phyloP scores from a whole-genome alignment of 2,329 filamentous ascomycete species.

The Fusarium nygamai region DNA sequence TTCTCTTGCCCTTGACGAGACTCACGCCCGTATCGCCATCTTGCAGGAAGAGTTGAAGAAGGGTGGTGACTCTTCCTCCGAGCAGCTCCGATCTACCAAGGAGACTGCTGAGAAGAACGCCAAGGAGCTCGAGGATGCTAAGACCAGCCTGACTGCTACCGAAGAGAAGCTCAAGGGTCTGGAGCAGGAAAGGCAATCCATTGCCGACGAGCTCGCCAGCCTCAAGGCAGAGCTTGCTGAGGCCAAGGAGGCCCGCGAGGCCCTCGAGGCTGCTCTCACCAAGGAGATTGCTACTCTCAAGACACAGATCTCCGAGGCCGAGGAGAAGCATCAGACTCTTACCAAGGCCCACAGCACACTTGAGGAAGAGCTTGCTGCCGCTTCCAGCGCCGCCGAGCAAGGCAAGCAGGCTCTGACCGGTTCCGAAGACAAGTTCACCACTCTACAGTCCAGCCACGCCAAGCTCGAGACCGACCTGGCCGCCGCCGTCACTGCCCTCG shows the following conservation, averaged over 20 bases:
- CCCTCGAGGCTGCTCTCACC: slow-evolving; percentile 46
- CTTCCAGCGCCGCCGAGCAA: slow-evolving; percentile 41
- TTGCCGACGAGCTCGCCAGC: slow-evolving; percentile 47
- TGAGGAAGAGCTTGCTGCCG: slow-evolving; percentile 46
- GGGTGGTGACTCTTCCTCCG: slow-evolving; percentile 34
- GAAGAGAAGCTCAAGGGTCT: slow-evolving; percentile 42
- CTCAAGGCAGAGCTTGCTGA: slow-evolving; percentile 49
- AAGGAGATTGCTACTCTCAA: slow-evolving; percentile 47
- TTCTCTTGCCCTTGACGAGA: slow-evolving; percentile 46
- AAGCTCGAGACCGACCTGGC: slow-evolving; percentile 44
- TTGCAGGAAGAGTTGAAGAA: slow-evolving; percentile 50
- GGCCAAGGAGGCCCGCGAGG: slow-evolving; percentile 48
- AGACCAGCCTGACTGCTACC: slow-evolving; percentile 34
- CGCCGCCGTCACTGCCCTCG: slow-evolving; percentile 40
- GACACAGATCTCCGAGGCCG: slow-evolving; percentile 47
- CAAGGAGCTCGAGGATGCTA: slow-evolving; percentile 40
- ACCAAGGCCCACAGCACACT: slow-evolving; percentile 45
- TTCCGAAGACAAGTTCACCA: slow-evolving; percentile 42
- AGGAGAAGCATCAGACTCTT: slow-evolving; percentile 47
- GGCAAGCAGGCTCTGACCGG: slow-evolving; percentile 42
- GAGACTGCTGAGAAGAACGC: slow-evolving; percentile 32
- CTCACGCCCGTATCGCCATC: slow-evolving; percentile 46
- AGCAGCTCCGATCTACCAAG: slow-evolving; percentile 43
- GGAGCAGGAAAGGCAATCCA: slow-evolving; percentile 44
- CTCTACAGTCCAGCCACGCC: slow-evolving; percentile 41